phyloP scores from a whole-genome alignment of 2,329 filamentous ascomycete species.

The Penicillium sp. region DNA sequence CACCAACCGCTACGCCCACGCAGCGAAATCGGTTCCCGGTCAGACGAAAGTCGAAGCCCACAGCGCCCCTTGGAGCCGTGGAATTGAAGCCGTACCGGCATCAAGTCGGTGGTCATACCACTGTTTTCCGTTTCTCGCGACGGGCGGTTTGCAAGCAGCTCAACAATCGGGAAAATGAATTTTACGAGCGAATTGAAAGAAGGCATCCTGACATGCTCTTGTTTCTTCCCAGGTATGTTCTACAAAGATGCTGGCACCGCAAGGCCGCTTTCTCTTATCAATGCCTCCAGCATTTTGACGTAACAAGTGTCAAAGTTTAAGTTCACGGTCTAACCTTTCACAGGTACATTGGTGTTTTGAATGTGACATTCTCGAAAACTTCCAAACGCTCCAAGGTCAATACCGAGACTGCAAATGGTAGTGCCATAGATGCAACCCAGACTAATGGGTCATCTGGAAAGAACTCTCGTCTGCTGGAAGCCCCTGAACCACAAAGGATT shows the following conservation, averaged over 20 bases:
- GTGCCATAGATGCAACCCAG: slow-evolving; percentile 8
- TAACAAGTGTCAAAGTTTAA: background rate
- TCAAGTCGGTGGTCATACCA: slow-evolving; percentile 95
- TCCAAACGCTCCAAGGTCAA: slow-evolving; percentile 57
- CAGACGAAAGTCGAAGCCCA: slow-evolving; percentile 25
- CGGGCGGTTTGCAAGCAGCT: slow-evolving; percentile 96
- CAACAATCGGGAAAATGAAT: slow-evolving; percentile 97
- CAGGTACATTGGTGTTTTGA: slow-evolving; percentile 95
- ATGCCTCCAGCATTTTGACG: background rate
- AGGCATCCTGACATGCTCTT: slow-evolving; percentile 84
- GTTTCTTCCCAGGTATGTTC: slow-evolving; percentile 77
- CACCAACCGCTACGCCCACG: slow-evolving; percentile 47
- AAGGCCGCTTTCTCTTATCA: background rate
- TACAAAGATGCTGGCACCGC: slow-evolving; percentile 13
- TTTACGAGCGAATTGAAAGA: slow-evolving; percentile 93
- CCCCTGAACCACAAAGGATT: slow-evolving; percentile 48
- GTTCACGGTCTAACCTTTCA: slow-evolving; percentile 10
- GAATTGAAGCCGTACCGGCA: slow-evolving; percentile 96
- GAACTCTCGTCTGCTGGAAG: slow-evolving; percentile 15
- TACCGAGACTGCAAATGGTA: slow-evolving; percentile 16
- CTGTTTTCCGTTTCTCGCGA: slow-evolving; percentile 91
- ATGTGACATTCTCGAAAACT: slow-evolving; percentile 89
- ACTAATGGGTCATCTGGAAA: slow-evolving; percentile 11
- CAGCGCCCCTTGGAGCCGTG: slow-evolving; percentile 75
- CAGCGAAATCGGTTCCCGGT: slow-evolving; percentile 26